phyloP scores from a whole-genome alignment of 2,329 filamentous ascomycete genomes.

The Alternaria incomplexa region DNA sequence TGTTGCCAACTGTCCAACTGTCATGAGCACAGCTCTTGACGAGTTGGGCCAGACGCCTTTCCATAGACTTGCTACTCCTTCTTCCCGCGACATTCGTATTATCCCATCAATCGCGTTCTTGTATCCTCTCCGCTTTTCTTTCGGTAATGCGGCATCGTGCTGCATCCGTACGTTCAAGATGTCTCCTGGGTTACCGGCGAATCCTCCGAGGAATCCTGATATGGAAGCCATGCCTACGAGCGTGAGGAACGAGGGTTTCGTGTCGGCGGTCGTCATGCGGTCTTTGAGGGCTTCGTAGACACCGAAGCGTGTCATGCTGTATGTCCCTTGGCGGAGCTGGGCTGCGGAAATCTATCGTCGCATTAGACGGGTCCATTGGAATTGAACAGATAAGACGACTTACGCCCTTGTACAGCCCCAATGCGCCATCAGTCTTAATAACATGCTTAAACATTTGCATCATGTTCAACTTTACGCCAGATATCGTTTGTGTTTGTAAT shows the following conservation, averaged over 20 bases:
- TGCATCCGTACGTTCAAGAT: slow-evolving; percentile 99
- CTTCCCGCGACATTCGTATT: slow-evolving; percentile 82
- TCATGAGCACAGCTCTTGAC: slow-evolving; percentile 84
- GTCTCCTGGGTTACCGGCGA: slow-evolving; percentile 93
- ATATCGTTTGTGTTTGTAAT: slow-evolving; percentile 76
- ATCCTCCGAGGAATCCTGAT: slow-evolving; percentile 86
- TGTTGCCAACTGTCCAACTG: slow-evolving; percentile 79
- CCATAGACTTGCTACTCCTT: slow-evolving; percentile 79
- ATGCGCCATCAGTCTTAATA: slow-evolving; percentile 73
- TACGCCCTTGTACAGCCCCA: slow-evolving; percentile 85
- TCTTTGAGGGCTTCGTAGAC: slow-evolving; percentile 94
- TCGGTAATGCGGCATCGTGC: slow-evolving; percentile 80
- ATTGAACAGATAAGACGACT: slow-evolving; percentile 24
- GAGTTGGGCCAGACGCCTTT: slow-evolving; percentile 85
- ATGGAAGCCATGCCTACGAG: slow-evolving; percentile 82
- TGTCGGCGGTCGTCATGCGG: slow-evolving; percentile 60
- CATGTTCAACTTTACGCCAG: slow-evolving; percentile 78
- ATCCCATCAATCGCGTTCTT: slow-evolving; percentile 86
- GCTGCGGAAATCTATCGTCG: slow-evolving; percentile 77
- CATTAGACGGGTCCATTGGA: background rate
- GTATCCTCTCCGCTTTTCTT: slow-evolving; percentile 81
- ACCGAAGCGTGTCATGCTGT: slow-evolving; percentile 94
- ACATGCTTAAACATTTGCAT: slow-evolving; percentile 84
- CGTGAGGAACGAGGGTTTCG: slow-evolving; percentile 71
- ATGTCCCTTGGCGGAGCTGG: slow-evolving; percentile 87